Conservation (phyloP, 1,284 basidiomycete species). For the Tylopilus sp. region DNA sequence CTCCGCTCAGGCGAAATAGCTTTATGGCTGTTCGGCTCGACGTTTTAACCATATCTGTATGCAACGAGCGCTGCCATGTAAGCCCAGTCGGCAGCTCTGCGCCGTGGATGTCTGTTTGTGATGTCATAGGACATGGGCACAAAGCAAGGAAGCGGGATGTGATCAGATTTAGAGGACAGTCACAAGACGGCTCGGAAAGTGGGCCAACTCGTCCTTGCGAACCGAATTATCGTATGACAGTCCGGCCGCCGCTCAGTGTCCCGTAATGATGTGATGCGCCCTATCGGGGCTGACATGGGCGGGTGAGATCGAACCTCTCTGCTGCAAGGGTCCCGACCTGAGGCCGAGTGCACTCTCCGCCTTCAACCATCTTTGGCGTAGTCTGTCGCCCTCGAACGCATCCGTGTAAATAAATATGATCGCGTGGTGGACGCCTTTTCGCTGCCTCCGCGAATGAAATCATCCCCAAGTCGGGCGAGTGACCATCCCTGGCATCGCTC, state of each 20-base stretch:
- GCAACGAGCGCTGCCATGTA: background rate
- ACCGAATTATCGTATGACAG: background rate
- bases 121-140: background rate
- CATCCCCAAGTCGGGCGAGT: background rate
- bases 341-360: background rate
- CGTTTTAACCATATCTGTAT: background rate
- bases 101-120: background rate
- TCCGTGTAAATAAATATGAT: background rate
- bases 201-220: background rate
- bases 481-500: background rate
- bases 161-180: background rate
- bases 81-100: background rate
- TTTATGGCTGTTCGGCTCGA: background rate
- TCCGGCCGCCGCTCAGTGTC: background rate
- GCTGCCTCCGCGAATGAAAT: background rate
- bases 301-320: background rate
- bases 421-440: background rate
- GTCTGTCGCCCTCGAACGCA: background rate
- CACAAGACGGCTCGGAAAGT: background rate
- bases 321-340: background rate
- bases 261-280: background rate
- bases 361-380: background rate
- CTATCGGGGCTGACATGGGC: background rate
- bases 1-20: background rate
- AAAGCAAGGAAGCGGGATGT: background rate